Percentiles rank a stretch among this genome's conserved stretches.
phyloP scores from a whole-genome alignment of 768 basidiomycete genomes.

The Leccinum boreale region DNA sequence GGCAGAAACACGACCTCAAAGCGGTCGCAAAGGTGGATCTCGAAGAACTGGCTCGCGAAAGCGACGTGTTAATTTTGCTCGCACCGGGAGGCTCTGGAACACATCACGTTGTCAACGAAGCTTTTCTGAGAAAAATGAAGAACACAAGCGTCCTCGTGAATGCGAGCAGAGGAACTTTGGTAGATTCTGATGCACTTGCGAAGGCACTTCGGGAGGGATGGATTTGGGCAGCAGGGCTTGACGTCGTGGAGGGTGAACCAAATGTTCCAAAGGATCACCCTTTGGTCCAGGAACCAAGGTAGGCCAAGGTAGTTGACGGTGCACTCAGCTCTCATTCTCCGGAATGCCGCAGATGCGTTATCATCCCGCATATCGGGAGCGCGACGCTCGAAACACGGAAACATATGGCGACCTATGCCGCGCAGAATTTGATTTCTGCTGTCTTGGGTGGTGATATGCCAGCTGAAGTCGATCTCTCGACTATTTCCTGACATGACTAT shows the following conservation, averaged over 20 bases:
- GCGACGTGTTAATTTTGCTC: slow-evolving; percentile 84
- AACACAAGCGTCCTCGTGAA: slow-evolving; percentile 80
- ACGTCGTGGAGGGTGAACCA: slow-evolving; percentile 94
- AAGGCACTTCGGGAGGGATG: slow-evolving; percentile 70
- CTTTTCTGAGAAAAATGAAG: slow-evolving; percentile 84
- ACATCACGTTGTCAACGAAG: slow-evolving; percentile 65
- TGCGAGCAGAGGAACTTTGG: slow-evolving; percentile 77
- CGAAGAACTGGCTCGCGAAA: slow-evolving; percentile 67
- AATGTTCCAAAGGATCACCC: slow-evolving; percentile 70
- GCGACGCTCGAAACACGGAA: slow-evolving; percentile 82
- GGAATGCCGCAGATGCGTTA: slow-evolving; percentile 52
- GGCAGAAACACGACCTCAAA: slow-evolving; percentile 33
- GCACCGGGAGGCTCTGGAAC: slow-evolving; percentile 74
- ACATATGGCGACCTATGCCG: slow-evolving; percentile 78
- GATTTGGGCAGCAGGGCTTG: slow-evolving; percentile 91
- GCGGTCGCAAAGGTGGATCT: slow-evolving; percentile 55
- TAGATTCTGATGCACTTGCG: slow-evolving; percentile 87
- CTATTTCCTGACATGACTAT: slow-evolving; percentile 2
- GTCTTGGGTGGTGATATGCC: slow-evolving; percentile 59
- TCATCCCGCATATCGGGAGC: slow-evolving; percentile 90
- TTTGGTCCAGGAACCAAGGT: slow-evolving; percentile 75
- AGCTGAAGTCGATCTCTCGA: slow-evolving; percentile 40
- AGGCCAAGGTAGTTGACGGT: slow-evolving; percentile 15
- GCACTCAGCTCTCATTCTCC: background rate
- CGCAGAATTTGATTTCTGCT: slow-evolving; percentile 49